These are phyloP conservation scores for Paraphaeosphaeria minitans DNA, from an alignment of 2,329 filamentous ascomycete species.

Conservation along the genomic window DNA sequence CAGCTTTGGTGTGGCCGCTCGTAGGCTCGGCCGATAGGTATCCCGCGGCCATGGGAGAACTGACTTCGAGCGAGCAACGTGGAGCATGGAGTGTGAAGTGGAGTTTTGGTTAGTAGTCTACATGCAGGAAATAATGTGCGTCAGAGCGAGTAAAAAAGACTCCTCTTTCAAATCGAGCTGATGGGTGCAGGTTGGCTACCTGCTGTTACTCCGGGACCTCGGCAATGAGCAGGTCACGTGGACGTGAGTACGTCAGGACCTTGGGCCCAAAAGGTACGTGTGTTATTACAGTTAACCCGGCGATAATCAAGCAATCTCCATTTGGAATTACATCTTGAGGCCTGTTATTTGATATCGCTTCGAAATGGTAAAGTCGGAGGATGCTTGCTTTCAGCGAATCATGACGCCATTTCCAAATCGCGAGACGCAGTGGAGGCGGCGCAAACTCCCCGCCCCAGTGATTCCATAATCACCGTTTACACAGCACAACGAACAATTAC, in stretches of 20 bases:
- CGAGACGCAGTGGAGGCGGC: conserved; percentile 21
- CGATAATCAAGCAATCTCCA: too few relatives aligned
- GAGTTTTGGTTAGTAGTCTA: too few relatives aligned
- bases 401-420: conserved; percentile 36
- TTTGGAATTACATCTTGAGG: too few relatives aligned
- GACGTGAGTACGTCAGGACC: too few relatives aligned
- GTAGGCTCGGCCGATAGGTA: neutral
- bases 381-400: conserved; percentile 14
- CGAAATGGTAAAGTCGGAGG: neutral
- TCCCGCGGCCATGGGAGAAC: conserved; percentile 19
- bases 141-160: neutral
- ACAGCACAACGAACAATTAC: conserved; percentile 2
- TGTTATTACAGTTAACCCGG: too few relatives aligned
- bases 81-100: neutral
- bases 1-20: neutral
- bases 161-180: too few relatives aligned
- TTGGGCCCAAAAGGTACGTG: too few relatives aligned
- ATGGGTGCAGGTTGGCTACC: too few relatives aligned
- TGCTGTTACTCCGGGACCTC: neutral
- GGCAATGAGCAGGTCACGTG: neutral
- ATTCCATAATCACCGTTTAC: conserved; percentile 28
- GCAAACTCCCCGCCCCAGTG: conserved; percentile 29
- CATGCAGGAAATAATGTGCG: too few relatives aligned
- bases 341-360: too few relatives aligned
- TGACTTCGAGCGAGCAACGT: neutral